These are phyloP conservation scores for Friedmanniomyces endolithicus DNA, from an alignment of 495 filamentous ascomycete genomes.

Conservation along the genomic window DNA sequence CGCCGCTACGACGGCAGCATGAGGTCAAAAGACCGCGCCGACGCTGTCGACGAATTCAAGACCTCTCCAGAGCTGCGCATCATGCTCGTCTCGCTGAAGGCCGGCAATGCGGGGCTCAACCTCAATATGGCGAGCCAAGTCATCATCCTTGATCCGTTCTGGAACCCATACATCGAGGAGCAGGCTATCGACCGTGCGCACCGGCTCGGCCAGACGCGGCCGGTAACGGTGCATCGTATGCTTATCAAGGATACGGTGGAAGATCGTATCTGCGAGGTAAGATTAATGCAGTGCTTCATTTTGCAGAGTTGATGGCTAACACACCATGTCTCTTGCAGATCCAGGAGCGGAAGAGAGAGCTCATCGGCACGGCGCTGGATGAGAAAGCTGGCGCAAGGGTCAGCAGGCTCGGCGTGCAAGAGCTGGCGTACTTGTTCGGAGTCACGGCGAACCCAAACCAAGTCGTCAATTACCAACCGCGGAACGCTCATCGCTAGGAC, in stretches of 20 bases:
- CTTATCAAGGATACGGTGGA: conserved; percentile 71
- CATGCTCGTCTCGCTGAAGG: conserved; percentile 81
- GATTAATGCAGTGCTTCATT: conserved; percentile 25
- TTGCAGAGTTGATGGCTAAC: conserved; percentile 47
- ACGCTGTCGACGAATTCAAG: conserved; percentile 56
- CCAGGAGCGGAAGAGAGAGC: conserved; percentile 69
- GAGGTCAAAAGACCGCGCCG: conserved; percentile 53
- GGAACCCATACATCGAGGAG: conserved; percentile 88
- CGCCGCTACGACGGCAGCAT: conserved; percentile 82
- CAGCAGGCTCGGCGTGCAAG: conserved; percentile 45
- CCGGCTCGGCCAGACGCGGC: conserved; percentile 67
- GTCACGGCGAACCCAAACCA: conserved; percentile 13
- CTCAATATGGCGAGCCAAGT: conserved; percentile 76
- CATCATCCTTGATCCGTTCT: conserved; percentile 89
- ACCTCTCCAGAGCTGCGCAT: conserved; percentile 53
- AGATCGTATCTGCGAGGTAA: conserved; percentile 71
- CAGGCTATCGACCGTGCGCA: conserved; percentile 91
- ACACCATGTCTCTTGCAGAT: conserved; percentile 48
- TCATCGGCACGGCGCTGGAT: conserved; percentile 74
- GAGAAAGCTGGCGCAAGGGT: conserved; percentile 58
- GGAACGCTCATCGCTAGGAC: background rate
- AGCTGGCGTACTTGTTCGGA: conserved; percentile 62
- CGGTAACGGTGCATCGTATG: conserved; percentile 71
- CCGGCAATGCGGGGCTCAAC: conserved; percentile 86
- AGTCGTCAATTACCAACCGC: conserved; percentile 2